phyloP scores from a whole-genome alignment of 306 rosid species.

The Inga oerstediana region DNA sequence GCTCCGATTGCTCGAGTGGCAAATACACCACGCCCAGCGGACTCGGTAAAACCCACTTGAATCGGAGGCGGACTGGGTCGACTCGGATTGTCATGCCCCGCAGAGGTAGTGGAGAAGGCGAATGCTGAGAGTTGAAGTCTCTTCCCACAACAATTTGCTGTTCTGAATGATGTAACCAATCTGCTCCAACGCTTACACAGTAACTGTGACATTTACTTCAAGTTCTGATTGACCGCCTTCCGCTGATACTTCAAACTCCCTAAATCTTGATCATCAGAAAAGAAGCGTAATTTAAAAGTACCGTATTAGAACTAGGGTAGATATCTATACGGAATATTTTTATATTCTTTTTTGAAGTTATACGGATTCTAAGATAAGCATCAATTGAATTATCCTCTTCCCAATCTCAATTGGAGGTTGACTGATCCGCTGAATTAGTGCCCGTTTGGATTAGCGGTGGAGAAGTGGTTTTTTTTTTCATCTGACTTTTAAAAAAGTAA shows the following conservation, averaged over 20 bases:
- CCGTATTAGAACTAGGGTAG: neutral
- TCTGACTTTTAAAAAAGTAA: too few species aligned
- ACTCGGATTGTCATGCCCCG: constrained; percentile 21
- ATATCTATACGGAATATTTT: neutral
- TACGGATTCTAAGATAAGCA: neutral
- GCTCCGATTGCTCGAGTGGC: constrained; percentile 70
- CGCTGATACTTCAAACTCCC: neutral
- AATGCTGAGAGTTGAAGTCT: constrained; percentile 21
- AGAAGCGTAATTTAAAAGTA: neutral
- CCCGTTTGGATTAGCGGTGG: too few species aligned
- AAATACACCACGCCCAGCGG: constrained; percentile 82
- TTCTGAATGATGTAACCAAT: constrained; percentile 39
- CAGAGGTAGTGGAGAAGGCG: constrained; percentile 14
- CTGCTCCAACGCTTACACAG: constrained; percentile 40
- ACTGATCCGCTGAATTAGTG: too few species aligned
- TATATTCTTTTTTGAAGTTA: too few species aligned
- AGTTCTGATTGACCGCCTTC: neutral
- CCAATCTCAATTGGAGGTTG: too few species aligned
- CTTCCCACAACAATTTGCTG: constrained; percentile 6
- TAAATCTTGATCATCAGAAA: neutral
- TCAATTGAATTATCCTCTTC: too few species aligned
- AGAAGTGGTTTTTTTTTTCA: too few species aligned
- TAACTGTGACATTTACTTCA: constrained; percentile 37
- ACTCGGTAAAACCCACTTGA: constrained; percentile 65
- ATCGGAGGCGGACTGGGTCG: constrained; percentile 68